Base-by-base conservation (phyloP, 805 yeast genomes). In the Nakazawaea peltata region DNA sequence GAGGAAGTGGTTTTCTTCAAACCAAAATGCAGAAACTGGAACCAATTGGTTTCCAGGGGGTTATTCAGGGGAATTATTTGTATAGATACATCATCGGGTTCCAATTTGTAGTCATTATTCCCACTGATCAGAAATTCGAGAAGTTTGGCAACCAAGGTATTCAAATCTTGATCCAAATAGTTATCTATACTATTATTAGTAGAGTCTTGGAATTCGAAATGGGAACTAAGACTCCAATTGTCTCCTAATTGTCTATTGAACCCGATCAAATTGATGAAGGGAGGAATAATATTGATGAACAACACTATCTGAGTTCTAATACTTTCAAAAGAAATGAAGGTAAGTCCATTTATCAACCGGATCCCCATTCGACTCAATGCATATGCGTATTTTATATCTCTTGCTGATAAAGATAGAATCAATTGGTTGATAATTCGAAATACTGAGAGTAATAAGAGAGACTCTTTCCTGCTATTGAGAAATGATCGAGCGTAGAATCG, bases 371-470 rank as follows among this genome's bases (percentile, higher is more conserved):
- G 51, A 11, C 65, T 58, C 3, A 75, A 42, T 14, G 47, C 44
- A 41, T 65, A 45, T 3, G 70, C 61, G 15, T 59, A 47, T 4
- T 48, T 36, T 5, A 67, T 47, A 44, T 71, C 61, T 4, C 58
- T 49, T 0, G 69, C 62, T 3, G 72, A 58, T 4, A 66, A 48
- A n/a, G 58, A 52, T 0, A 68, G 42, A 5, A 77, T 44, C 3
- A 67, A 44, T 24, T 59, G 62, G 47, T 77, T 77, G 13, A 70
- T 50, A 12, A 77, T 50, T 34, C 61, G 59, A 29, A 77, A 48
- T 2, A 65, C 46, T 3, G 47, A 26, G 6, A 61, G 49, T 7
- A 53, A 34, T 7, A 47, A 35, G 23, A 44, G 47, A 3, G 54
- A 39, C 31, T 53, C 59, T 19, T 46, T 46, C 36, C 47, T 49